phyloP scores from a whole-genome alignment of 768 basidiomycete species.

The Mycena kentingensis region DNA sequence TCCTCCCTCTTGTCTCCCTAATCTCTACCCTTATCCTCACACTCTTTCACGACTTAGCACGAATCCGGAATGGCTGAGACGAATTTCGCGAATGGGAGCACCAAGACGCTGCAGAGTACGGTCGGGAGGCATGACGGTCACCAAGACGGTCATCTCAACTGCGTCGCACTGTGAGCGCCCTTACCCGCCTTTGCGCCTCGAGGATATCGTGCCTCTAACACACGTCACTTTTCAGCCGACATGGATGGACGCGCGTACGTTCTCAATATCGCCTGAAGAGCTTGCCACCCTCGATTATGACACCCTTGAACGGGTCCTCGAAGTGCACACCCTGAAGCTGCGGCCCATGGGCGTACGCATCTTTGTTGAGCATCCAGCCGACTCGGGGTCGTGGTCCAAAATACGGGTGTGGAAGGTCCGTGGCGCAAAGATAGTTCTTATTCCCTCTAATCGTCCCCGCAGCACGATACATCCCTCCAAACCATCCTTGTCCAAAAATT shows the following conservation, averaged over 20 bases:
- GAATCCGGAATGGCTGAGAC: constrained; percentile 22
- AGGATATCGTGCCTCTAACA: background rate
- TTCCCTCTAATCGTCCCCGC: background rate
- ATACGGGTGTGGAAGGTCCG: constrained; percentile 21
- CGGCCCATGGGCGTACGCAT: constrained; percentile 26
- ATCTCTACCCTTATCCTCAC: constrained; percentile 4
- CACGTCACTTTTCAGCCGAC: constrained; percentile 17
- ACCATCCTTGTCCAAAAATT: constrained; percentile 26
- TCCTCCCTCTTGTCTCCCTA: constrained; percentile 9
- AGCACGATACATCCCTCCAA: constrained; percentile 28
- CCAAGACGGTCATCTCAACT: constrained; percentile 23
- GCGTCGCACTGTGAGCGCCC: constrained; percentile 18
- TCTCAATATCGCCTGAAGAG: constrained; percentile 26
- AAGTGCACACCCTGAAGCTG: constrained; percentile 28
- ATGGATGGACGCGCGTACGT: constrained; percentile 29
- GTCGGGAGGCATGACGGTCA: constrained; percentile 26
- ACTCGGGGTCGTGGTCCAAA: constrained; percentile 25
- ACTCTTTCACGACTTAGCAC: constrained; percentile 13
- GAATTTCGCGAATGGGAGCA: constrained; percentile 20
- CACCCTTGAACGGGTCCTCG: constrained; percentile 27
- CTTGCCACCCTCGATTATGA: constrained; percentile 25
- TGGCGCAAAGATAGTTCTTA: background rate
- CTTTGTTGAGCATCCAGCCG: constrained; percentile 28
- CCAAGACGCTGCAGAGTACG: constrained; percentile 21
- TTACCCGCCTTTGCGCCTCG: background rate